Evolutionary conservation across 768 basidiomycete species (phyloP).

Genomic region (Imleria badia): DNA sequence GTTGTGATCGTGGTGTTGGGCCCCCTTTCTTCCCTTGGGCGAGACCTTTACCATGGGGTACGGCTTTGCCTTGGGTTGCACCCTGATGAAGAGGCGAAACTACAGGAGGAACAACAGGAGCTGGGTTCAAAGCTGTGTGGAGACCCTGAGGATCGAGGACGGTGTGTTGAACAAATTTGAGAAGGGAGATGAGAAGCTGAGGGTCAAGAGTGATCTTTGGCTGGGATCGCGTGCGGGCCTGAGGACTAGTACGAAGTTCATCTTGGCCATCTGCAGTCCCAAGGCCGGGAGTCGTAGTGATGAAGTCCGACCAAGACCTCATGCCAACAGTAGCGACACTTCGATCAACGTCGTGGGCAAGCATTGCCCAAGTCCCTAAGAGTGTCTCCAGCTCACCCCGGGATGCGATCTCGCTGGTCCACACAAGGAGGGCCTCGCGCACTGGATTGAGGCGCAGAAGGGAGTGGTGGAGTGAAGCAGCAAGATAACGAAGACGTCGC

Average conservation of each 20-base stretch:
- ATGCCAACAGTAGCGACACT: slow-evolving; percentile 50
- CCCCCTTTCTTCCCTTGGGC: slow-evolving; percentile 21
- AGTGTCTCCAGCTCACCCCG: slow-evolving; percentile 53
- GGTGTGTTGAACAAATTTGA: slow-evolving; percentile 52
- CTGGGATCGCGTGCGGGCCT: not conserved
- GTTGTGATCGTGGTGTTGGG: slow-evolving; percentile 24
- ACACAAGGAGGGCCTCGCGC: slow-evolving; percentile 48
- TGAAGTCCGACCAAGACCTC: slow-evolving; percentile 52
- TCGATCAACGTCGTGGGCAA: slow-evolving; percentile 70
- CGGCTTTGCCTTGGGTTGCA: not conserved
- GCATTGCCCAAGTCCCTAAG: slow-evolving; percentile 72
- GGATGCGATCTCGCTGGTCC: slow-evolving; percentile 48
- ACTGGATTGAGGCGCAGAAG: slow-evolving; percentile 57
- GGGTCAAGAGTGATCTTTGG: slow-evolving; percentile 33
- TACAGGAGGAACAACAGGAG: slow-evolving; percentile 37
- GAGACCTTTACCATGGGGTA: slow-evolving; percentile 4
- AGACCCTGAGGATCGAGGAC: slow-evolving; percentile 62
- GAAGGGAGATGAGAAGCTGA: slow-evolving; percentile 36
- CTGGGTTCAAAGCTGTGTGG: slow-evolving; percentile 63
- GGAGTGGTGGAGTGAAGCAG: slow-evolving; percentile 60
- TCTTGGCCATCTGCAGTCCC: slow-evolving; percentile 4
- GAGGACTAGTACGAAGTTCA: not conserved
- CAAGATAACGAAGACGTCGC: slow-evolving; percentile 65
- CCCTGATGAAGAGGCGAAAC: slow-evolving; percentile 1
- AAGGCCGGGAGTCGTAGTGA: slow-evolving; percentile 13